Evolutionary conservation across 1,284 basidiomycete species (phyloP).

Genomic region (Malassezia pachydermatis): DNA sequence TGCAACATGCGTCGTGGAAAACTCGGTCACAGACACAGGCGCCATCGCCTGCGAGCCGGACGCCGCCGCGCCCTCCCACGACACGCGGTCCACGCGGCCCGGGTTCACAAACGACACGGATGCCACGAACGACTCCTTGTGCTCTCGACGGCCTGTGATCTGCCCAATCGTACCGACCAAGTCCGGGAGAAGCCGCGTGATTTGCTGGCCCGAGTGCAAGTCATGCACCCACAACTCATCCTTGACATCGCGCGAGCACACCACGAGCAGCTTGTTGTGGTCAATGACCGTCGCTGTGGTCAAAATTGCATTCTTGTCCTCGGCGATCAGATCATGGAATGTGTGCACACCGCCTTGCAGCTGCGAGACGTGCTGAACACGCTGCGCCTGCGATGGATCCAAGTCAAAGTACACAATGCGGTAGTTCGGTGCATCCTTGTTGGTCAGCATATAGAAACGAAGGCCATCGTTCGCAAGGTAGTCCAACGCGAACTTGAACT

Average conservation of each 20-base stretch:
- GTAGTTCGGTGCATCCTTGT: constrained; percentile 42
- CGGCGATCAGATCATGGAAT: constrained; percentile 61
- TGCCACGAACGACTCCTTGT: constrained; percentile 61
- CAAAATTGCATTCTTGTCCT: constrained; percentile 59
- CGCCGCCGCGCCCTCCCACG: constrained; percentile 38
- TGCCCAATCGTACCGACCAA: constrained; percentile 61
- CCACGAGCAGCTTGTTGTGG: constrained; percentile 57
- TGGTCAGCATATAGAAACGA: constrained; percentile 43
- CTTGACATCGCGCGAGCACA: constrained; percentile 69
- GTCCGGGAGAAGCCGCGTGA: constrained; percentile 58
- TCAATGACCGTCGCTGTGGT: constrained; percentile 55
- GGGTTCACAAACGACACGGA: constrained; percentile 66
- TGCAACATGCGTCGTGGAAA: constrained; percentile 57
- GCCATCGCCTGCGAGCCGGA: constrained; percentile 11
- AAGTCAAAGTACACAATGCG: constrained; percentile 33
- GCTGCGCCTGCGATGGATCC: constrained; percentile 20
- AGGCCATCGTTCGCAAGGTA: constrained; percentile 38
- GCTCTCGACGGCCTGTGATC: constrained; percentile 54
- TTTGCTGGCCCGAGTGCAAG: constrained; percentile 54
- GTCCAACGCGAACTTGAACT: constrained; percentile 35
- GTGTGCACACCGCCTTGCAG: constrained; percentile 24
- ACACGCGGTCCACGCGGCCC: constrained; percentile 53
- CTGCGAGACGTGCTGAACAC: constrained; percentile 28
- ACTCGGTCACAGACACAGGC: constrained; percentile 54
- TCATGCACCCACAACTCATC: constrained; percentile 70